Evolutionary conservation across 345 rosid species (phyloP), one percentile per base, ranked within the genome.

Genomic region (Euphorbia lathyris): DNA sequence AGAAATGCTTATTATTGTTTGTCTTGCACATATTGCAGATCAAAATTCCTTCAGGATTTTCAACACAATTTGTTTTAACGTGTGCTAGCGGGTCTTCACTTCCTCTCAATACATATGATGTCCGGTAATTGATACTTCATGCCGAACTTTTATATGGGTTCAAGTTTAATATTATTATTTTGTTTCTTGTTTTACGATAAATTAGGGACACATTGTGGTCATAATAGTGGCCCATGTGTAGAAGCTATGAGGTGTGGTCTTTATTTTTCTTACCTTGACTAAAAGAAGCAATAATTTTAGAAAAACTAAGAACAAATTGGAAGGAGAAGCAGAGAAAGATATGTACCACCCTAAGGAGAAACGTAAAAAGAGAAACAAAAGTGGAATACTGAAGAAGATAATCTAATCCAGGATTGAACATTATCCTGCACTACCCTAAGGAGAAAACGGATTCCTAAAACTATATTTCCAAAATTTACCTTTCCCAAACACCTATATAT

Each of bases 1-100:
- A 17, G 20, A 7, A 25, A n/a, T 58, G 13, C 25, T 27, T 62
- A 40, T 29, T 17, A 55, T 47, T 25, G 43, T 58, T 40, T 8
- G 22, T 72, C 56, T 42, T 50, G 71, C 47, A 80, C 63, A 30
- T 59, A 20, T 68, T 76, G 81, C 94, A 93, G 98, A 86, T 91
- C 45, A 91, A 85, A 84, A 86, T 93, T 76, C 97, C 97, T 40
- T 78, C 84, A 78, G 97, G 96, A 73, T 53, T 67, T 47, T 91
- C 96, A 55, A 79, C 83, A 51, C 98, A 93, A 72, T 88, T 91
- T 79, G 92, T 93, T 73, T 79, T 91, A 34, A 83, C 89, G 67
- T 80, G 87, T 79, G 84, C 84, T 40, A 84, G 84, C 82, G 98
- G 96, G 72, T 88, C 92, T 63, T 89, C 86, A 67, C 71, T 70